Base-by-base conservation (phyloP, 2,329 filamentous ascomycete species). In the Fonsecaea erecta region DNA sequence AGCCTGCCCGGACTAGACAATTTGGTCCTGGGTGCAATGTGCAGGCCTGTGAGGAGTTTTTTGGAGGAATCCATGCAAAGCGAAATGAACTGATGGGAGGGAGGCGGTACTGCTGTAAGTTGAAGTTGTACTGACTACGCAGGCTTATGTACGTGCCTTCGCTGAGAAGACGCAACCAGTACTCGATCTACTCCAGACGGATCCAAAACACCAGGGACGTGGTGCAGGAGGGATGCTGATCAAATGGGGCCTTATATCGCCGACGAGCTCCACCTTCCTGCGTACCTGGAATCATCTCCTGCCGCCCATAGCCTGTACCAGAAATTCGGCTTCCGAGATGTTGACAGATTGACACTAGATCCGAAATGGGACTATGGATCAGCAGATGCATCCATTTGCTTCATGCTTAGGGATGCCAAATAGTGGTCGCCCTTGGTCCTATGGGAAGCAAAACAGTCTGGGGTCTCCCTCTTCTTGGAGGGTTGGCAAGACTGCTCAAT, bases 261-360 rank as follows among this genome's bases (percentile, higher is more conserved):
- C 61, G 74, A 79, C 61, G 69, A 75, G 16, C 71, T 75, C 21
- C 71, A 71, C 14, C 65, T 83, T 32, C 81, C 81, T 3, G 73
- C 82, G 3, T 83, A 83, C 72, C 76, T 83, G 46, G 82, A 84
- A 71, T 79, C 80, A 1, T 82, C 80, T 0, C 77, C 75, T 2
- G 75, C 76, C 3, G 80, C 79, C 0, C 73, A 77, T 40, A 73
- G 73, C 7, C 73, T 84, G 30, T 84, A 84, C 71, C 74, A 77
- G 63, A 83, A 79, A 65, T 75, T 81, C 69, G 82, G 82, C 1
- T 84, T 82, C 68, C 73, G 75, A 54, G 67, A 63, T 30, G 32
- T 67, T 26, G 60, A 62, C 28, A 43, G 57, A 28, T 32, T 64
- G n/a, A 32, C n/a, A 4, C 32, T 67, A 26, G 51, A 63, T 48